Evolutionary conservation across 163 green algal genomes (phyloP).

Genomic region (Scenedesmus sp.): DNA sequence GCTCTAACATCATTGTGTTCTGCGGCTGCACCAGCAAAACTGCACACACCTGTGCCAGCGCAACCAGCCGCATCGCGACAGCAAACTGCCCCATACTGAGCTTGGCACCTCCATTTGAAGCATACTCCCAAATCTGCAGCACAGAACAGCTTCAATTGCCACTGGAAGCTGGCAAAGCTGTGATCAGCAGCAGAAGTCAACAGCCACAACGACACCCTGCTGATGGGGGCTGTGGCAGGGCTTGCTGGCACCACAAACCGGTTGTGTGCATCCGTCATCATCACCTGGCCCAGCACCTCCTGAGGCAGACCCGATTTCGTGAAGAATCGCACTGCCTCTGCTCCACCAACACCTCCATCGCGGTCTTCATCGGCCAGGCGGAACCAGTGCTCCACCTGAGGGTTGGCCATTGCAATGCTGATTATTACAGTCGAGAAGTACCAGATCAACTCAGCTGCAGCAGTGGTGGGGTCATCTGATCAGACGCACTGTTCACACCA

Average conservation of each 20-base stretch:
- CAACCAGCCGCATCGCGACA: constrained; percentile 84
- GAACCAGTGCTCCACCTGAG: constrained; percentile 78
- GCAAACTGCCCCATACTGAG: constrained; percentile 88
- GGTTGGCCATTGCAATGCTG: background rate
- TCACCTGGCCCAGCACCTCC: constrained; percentile 84
- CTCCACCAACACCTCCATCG: constrained; percentile 78
- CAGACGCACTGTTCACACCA: background rate
- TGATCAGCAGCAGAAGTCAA: constrained; percentile 19
- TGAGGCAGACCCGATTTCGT: constrained; percentile 77
- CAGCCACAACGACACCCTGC: background rate
- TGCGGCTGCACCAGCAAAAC: background rate
- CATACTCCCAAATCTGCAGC: constrained; percentile 88
- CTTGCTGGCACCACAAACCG: background rate
- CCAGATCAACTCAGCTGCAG: background rate
- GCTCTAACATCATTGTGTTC: background rate
- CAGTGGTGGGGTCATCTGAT: background rate
- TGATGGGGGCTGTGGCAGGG: background rate
- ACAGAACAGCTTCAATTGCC: background rate
- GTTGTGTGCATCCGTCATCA: background rate
- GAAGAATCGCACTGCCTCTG: constrained; percentile 92
- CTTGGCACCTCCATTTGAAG: constrained; percentile 75
- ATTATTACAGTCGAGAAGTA: background rate
- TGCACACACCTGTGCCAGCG: constrained; percentile 81
- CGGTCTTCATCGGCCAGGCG: constrained; percentile 76
- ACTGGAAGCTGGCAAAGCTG: background rate